Evolutionary conservation across 352 stramenopile species (phyloP).

Genomic region (Phytopythium chamaehyphon): DNA sequence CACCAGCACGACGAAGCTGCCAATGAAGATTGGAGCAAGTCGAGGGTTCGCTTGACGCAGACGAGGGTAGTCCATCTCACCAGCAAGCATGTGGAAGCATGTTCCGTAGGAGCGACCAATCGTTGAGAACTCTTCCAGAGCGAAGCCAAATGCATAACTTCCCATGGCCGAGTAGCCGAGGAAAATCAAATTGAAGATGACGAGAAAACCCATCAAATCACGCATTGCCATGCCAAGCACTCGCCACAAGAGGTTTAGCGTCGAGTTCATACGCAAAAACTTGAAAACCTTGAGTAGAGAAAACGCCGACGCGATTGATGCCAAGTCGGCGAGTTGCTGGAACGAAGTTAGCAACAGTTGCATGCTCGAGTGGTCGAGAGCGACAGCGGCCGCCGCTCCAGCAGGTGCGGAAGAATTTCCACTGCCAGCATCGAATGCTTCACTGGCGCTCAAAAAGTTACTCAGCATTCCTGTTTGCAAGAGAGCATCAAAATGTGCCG

Average conservation of each 20-base stretch:
- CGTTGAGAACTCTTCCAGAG: conserved; percentile 79
- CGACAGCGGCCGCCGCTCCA: conserved; percentile 16
- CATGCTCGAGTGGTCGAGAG: conserved; percentile 59
- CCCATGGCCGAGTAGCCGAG: conserved; percentile 84
- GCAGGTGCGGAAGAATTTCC: neutral
- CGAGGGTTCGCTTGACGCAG: conserved; percentile 77
- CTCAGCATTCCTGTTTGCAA: conserved; percentile 11
- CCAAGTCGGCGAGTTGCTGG: conserved; percentile 71
- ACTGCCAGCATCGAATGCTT: neutral
- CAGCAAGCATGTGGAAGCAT: conserved; percentile 86
- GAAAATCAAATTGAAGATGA: conserved; percentile 89
- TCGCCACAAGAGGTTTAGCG: conserved; percentile 81
- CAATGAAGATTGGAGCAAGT: conserved; percentile 77
- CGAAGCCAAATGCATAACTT: conserved; percentile 79
- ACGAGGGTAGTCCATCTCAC: conserved; percentile 76
- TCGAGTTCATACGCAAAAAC: conserved; percentile 89
- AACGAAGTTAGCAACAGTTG: conserved; percentile 64
- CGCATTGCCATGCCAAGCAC: conserved; percentile 79
- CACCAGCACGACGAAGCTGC: conserved; percentile 82
- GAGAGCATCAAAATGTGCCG: conserved; percentile 35
- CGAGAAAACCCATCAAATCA: conserved; percentile 85
- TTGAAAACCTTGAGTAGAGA: conserved; percentile 88
- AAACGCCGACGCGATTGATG: conserved; percentile 68
- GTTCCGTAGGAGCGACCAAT: conserved; percentile 79
- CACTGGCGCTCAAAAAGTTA: conserved; percentile 13